Evolutionary conservation across 75 land plant species (phyloP), one percentile per base, ranked within the genome.

Genomic region (Sequoiadendron giganteum): DNA sequence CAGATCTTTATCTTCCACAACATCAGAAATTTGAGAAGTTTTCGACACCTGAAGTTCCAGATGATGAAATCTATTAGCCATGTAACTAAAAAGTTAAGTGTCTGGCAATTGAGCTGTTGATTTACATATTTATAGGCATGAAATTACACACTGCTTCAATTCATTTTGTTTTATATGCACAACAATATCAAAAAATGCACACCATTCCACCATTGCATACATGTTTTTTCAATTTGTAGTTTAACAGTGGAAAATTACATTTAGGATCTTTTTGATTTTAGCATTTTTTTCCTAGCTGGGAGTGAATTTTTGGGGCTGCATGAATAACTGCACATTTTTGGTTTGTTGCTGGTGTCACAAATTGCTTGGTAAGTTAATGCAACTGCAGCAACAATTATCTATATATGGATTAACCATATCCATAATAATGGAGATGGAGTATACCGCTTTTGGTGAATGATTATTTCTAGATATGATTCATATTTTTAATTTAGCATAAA

Each of bases 1-100:
- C 87, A 45, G 93, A 87, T 77, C 91, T 91, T 85, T 86, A 83
- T 79, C 94, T 90, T 48, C 90, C 92, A 14, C 83, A 38, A 73
- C 88, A 91, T 39, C 93, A 95, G 83, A 90, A 38, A 79, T 93
- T 93, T 32, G 91, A 38, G 48, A 94, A 95, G 92, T 93, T 94
- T 76, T 85, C 93, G 85, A 94, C 87, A 32, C 98, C 98, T 39
- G 94, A 91, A 28, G 90, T 97, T 86, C 97, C 99, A 75, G 99
- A 97, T 91, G 98, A 95, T 89, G 98, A 97, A 88, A 96, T 97
- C 72, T 95, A 91, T 86, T 97, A 90, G 91, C 56, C 87, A 73
- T 65, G 30, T 86, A 9, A 40, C 42, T 82, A 87, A 28, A 13
- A 36, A 73, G 28, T 43, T 42, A 10, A 86, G 73, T 9, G 32